A percentile compares a stretch with the other conserved stretches of the same genome.
phyloP scores from a whole-genome alignment of 108 stramenopile species.

The Asterionellopsis glacialis region DNA sequence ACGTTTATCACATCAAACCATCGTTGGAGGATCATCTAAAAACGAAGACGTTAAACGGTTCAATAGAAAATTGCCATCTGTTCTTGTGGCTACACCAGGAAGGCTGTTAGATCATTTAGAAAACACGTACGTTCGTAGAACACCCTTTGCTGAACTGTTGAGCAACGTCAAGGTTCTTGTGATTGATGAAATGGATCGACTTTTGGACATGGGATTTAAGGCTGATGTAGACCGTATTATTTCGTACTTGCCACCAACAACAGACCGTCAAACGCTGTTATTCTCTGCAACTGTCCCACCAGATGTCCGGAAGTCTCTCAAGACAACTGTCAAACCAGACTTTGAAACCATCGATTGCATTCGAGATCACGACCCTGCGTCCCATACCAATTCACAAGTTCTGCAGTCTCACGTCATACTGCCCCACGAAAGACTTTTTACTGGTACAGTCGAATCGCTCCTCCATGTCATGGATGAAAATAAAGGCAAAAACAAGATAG shows the following conservation, averaged over 20 bases:
- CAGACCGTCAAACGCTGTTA: constrained; percentile 81
- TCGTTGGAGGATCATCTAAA: constrained; percentile 83
- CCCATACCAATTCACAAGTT: constrained; percentile 50
- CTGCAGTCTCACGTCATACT: constrained; percentile 49
- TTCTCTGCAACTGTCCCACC: constrained; percentile 91
- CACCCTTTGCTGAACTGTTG: constrained; percentile 21
- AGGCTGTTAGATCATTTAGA: constrained; percentile 81
- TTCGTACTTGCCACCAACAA: constrained; percentile 37
- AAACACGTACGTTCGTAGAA: background rate
- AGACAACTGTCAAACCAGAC: constrained; percentile 34
- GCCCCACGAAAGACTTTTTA: constrained; percentile 32
- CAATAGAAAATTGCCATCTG: constrained; percentile 37
- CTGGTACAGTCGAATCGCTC: constrained; percentile 42
- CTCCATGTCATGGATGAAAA: constrained; percentile 24
- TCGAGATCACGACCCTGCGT: constrained; percentile 28
- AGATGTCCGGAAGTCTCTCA: constrained; percentile 58
- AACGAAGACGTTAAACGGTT: constrained; percentile 54
- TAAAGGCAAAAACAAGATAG: constrained; percentile 55
- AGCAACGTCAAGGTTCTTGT: constrained; percentile 51
- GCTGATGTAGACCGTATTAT: constrained; percentile 79
- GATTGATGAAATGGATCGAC: constrained; percentile 93
- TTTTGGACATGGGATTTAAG: constrained; percentile 93
- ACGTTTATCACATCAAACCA: constrained; percentile 39
- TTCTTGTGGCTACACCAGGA: constrained; percentile 94
- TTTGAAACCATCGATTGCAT: constrained; percentile 56